Percentiles rank a stretch among this genome's conserved stretches.
Evolutionary conservation across 208 protist genomes (phyloP).

Genomic region (Trichomonas tenax): DNA sequence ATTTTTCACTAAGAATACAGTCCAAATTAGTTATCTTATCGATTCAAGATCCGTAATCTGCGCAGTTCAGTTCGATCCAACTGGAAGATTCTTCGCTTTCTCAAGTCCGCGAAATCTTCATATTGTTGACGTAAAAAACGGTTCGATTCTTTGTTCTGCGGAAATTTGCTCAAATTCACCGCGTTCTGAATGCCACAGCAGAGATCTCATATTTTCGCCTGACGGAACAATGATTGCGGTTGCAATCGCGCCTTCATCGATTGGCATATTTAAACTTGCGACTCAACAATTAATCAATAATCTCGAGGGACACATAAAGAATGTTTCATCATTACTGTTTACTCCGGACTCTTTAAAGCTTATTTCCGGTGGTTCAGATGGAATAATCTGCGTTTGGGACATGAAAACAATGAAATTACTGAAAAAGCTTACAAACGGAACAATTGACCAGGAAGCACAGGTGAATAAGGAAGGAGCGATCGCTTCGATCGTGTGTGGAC

Average conservation of each 20-base stretch:
- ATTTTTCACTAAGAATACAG: not conserved
- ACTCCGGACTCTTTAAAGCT: not conserved
- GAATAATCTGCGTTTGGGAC: not conserved
- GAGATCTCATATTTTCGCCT: not conserved
- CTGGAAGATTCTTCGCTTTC: not conserved
- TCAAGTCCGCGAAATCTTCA: not conserved
- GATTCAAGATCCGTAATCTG: not conserved
- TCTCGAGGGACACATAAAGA: not conserved
- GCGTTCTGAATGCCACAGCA: not conserved
- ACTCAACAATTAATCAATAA: not conserved
- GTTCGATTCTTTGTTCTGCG: not conserved
- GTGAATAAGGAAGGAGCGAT: not conserved
- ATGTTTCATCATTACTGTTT: not conserved
- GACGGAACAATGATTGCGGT: not conserved
- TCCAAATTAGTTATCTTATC: not conserved
- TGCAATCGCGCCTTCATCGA: not conserved
- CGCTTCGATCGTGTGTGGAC: not conserved
- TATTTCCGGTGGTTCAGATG: not conserved
- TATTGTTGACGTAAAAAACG: not conserved
- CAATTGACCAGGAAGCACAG: not conserved
- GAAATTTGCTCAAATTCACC: not conserved
- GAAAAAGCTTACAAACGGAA: not conserved
- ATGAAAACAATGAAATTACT: not conserved
- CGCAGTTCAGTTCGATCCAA: not conserved
- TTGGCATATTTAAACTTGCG: not conserved